phyloP scores from a whole-genome alignment of 495 filamentous ascomycete genomes.

The Immersiella caudata region DNA sequence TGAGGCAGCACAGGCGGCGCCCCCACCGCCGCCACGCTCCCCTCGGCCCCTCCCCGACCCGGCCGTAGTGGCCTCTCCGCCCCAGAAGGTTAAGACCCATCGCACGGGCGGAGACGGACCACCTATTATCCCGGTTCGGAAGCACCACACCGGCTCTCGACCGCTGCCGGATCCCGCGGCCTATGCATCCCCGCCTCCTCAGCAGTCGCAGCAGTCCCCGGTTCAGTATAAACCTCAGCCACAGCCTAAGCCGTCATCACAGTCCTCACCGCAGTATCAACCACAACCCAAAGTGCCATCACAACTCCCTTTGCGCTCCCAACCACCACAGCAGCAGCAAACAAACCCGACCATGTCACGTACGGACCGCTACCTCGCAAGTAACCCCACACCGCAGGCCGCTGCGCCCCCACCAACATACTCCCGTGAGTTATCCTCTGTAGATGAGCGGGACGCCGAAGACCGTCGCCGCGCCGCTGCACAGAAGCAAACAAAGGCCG shows the following conservation, averaged over 20 bases:
- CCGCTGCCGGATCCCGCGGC: slow-evolving; percentile 39
- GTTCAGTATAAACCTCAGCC: slow-evolving; percentile 17
- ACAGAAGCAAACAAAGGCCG: slow-evolving; percentile 70
- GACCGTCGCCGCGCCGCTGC: slow-evolving; percentile 65
- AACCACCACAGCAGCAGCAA: slow-evolving; percentile 19
- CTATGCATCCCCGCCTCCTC: slow-evolving; percentile 36
- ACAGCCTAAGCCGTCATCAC: slow-evolving; percentile 22
- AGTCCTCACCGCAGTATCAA: slow-evolving; percentile 11
- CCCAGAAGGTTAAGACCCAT: slow-evolving; percentile 30
- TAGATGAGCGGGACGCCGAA: slow-evolving; percentile 66
- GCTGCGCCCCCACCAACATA: slow-evolving; percentile 49
- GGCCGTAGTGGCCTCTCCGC: slow-evolving; percentile 29
- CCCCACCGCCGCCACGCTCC: slow-evolving; percentile 21
- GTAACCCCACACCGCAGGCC: slow-evolving; percentile 43
- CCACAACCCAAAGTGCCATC: slow-evolving; percentile 28
- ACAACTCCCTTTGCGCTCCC: slow-evolving; percentile 1
- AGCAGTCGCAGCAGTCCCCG: slow-evolving; percentile 13
- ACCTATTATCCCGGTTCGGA: slow-evolving; percentile 31
- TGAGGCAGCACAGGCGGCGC: slow-evolving; percentile 20
- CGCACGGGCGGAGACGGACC: slow-evolving; percentile 37
- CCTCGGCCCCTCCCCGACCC: slow-evolving; percentile 50
- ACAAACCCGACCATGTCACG: slow-evolving; percentile 38
- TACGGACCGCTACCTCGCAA: slow-evolving; percentile 49
- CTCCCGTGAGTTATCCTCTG: slow-evolving; percentile 60
- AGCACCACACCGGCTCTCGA: slow-evolving; percentile 36